A percentile compares a stretch with the other conserved stretches of the same genome.
phyloP scores from a whole-genome alignment of 2,329 filamentous ascomycete genomes.

The Claviceps quebecensis region DNA sequence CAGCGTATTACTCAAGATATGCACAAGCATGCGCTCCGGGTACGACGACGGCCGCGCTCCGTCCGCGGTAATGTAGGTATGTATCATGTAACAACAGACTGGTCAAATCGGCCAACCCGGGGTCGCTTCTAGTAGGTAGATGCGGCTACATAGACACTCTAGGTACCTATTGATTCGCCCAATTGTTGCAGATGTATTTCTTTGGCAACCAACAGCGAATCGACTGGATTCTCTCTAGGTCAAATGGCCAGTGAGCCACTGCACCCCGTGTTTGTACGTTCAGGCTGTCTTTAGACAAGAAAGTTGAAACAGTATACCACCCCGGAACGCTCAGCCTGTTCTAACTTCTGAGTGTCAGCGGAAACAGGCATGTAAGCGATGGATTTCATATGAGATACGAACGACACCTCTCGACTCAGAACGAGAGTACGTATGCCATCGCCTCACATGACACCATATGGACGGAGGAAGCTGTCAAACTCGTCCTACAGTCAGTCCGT shows the following conservation, averaged over 20 bases:
- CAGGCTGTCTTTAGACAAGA: neutral
- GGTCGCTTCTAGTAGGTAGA: neutral
- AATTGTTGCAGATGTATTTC: neutral
- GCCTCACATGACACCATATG: neutral
- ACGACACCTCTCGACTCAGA: neutral
- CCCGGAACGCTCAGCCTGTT: neutral
- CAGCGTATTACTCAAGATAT: neutral
- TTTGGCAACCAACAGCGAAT: neutral
- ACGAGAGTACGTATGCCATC: neutral
- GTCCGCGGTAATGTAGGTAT: neutral
- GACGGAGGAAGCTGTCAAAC: neutral
- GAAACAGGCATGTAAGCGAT: neutral
- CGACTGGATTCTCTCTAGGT: neutral
- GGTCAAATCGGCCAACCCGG: neutral
- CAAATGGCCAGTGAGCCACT: neutral
- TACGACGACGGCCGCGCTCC: neutral
- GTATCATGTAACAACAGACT: neutral
- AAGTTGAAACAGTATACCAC: too few species aligned
- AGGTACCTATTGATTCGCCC: neutral
- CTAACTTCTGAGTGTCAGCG: neutral
- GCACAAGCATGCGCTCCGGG: neutral
- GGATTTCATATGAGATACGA: neutral
- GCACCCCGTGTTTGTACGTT: neutral
- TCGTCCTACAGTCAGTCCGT: slow-evolving; percentile 2
- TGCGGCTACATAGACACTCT: neutral